phyloP scores from a whole-genome alignment of 163 green algal genomes.

The Prototheca stagnorum region DNA sequence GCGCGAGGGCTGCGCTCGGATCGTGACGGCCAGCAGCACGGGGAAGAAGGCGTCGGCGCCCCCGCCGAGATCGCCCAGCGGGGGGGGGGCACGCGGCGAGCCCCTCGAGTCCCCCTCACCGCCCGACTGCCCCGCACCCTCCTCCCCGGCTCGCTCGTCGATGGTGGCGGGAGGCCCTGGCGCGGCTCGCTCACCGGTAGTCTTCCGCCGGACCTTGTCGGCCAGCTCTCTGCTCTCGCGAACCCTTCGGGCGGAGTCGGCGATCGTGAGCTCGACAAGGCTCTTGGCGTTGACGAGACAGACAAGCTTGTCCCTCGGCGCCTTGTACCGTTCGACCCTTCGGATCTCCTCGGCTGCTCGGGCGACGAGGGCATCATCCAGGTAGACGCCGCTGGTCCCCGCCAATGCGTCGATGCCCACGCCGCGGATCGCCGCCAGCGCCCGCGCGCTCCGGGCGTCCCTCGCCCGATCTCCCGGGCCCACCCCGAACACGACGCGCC shows the following conservation, averaged over 20 bases:
- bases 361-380: constrained; percentile 40
- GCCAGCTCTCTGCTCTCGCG: too few relatives aligned
- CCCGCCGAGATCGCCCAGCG: neutral
- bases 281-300: constrained; percentile 68
- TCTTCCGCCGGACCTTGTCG: too few relatives aligned
- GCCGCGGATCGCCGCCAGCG: constrained; percentile 48
- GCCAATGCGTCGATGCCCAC: constrained; percentile 60
- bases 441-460: too few relatives aligned
- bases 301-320: constrained; percentile 86
- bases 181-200: too few relatives aligned
- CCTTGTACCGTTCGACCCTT: constrained; percentile 67
- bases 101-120: too few relatives aligned
- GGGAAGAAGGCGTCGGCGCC: constrained; percentile 92
- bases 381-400: constrained; percentile 36
- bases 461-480: too few relatives aligned
- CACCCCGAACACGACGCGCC: constrained; percentile 58
- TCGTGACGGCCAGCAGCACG: constrained; percentile 73
- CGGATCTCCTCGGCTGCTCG: constrained; percentile 55
- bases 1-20: constrained; percentile 47
- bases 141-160: too few relatives aligned
- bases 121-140: too few relatives aligned
- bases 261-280: constrained; percentile 16
- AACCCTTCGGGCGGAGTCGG: too few relatives aligned
- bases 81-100: too few relatives aligned
- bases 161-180: too few relatives aligned